Base-by-base conservation (phyloP, 495 filamentous ascomycete genomes). In the Aeminium ludgeri region DNA sequence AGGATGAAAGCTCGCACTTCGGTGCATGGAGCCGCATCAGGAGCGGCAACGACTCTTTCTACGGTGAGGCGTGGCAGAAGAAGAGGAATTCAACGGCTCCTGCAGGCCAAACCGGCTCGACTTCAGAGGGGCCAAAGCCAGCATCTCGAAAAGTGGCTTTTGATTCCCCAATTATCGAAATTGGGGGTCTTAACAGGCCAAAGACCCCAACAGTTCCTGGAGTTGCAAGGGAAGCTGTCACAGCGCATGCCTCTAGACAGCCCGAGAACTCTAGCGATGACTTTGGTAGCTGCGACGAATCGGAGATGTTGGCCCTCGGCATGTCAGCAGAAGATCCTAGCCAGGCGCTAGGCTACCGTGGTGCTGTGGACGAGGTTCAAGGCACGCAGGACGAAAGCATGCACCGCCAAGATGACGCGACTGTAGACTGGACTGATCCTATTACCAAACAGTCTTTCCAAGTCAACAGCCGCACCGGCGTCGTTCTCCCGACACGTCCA, bases 1-100 rank as follows among this genome's bases (percentile, higher is more conserved):
- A 16, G 13, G 20, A 16, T 15, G 15, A 20, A 5, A 44, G 33
- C 11, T 16, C 33, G 8, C 33, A 64, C 10, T 84, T 86, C 43
- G 57, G 62, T 38, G 55, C 53, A 2, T 89, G 82, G 78, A 73
- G 74, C 23, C 70, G 72, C 37, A 64, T 83, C 17, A 91, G 87
- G 56, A 65, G 64, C 18, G 70, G 71, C 2, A 68, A 60, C 17
- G 30, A 36, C n/a, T 28, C 27, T 4, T 59, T 58, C 27, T 49
- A 49, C 25, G 48, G 54, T n/a, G 43, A 45, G 4, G 4, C 48
- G 2, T 48, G 46, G 43, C 11, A 36, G n/a, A 5, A 8, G 20
- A 23, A 28, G 13, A 41, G 36, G 28, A 34, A 41, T 4, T 2
- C 20, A 5, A 38, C 42, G n/a, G 41, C 46, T 1, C 30, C 41